Conservation (phyloP, 1,139 yeast species). For the Yamadazyma conglobata region DNA sequence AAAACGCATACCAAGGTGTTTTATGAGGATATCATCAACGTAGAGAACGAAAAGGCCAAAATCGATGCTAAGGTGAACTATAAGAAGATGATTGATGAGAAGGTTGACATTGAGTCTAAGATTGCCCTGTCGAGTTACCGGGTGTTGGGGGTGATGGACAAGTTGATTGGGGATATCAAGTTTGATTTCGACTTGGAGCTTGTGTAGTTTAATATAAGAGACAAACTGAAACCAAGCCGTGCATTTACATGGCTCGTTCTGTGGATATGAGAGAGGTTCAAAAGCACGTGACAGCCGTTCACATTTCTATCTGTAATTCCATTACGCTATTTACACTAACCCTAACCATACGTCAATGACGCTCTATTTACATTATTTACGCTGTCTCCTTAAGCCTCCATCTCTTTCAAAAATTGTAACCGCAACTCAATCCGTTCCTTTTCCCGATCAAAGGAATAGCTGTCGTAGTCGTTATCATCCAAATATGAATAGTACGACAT, state of each 20-base stretch:
- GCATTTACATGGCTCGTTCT: too few species aligned
- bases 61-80: slow-evolving; percentile 37
- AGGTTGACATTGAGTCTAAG: slow-evolving; percentile 35
- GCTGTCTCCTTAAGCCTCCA: slow-evolving; percentile 12
- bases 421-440: slow-evolving; percentile 38
- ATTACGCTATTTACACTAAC: neutral
- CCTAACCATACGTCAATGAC: neutral
- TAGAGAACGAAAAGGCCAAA: slow-evolving; percentile 44
- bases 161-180: slow-evolving; percentile 33
- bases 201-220: too few species aligned
- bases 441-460: slow-evolving; percentile 22
- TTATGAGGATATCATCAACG: slow-evolving; percentile 50
- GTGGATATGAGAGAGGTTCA: too few species aligned
- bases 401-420: slow-evolving; percentile 36
- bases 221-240: too few species aligned
- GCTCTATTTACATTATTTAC: slow-evolving; percentile 1
- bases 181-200: slow-evolving; percentile 19
- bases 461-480: slow-evolving; percentile 7
- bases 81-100: slow-evolving; percentile 34
- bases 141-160: slow-evolving; percentile 44
- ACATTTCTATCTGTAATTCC: neutral
- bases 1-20: slow-evolving; percentile 84
- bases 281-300: too few species aligned
- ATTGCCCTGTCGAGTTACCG: slow-evolving; percentile 44
- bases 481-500: slow-evolving; percentile 18